phyloP scores from a whole-genome alignment of 768 basidiomycete genomes.

The Agrocybe pediades region DNA sequence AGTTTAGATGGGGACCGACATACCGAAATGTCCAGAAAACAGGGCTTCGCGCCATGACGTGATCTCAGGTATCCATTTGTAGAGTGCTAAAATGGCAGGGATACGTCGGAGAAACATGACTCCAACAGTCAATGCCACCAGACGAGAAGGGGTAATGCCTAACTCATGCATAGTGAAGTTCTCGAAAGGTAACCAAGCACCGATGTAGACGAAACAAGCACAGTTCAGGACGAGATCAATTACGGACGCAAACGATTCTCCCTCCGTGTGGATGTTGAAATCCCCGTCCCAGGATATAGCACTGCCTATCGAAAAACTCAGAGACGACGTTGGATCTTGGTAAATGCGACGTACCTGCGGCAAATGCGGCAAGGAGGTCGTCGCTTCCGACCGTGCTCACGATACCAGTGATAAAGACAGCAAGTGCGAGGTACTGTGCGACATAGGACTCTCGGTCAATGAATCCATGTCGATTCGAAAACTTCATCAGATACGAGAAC shows the following conservation, averaged over 20 bases:
- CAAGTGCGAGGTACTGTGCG: conserved; percentile 77
- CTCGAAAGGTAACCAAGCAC: conserved; percentile 82
- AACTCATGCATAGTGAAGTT: conserved; percentile 56
- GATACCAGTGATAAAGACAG: conserved; percentile 77
- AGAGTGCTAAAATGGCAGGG: conserved; percentile 74
- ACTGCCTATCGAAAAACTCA: conserved; percentile 47
- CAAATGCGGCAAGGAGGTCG: conserved; percentile 89
- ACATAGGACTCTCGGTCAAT: conserved; percentile 72
- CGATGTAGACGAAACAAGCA: conserved; percentile 80
- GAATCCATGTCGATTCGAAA: conserved; percentile 27
- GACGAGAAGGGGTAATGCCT: conserved; percentile 69
- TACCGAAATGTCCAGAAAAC: conserved; percentile 91
- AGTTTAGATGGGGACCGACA: conserved; percentile 10
- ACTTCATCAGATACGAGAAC: conserved; percentile 75
- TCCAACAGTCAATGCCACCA: conserved; percentile 64
- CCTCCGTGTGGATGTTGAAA: conserved; percentile 78
- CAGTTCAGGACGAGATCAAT: conserved; percentile 88
- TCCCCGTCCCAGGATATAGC: conserved; percentile 93
- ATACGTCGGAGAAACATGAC: conserved; percentile 81
- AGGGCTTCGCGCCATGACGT: conserved; percentile 81
- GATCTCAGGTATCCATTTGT: conserved; percentile 88
- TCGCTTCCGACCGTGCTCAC: conserved; percentile 82
- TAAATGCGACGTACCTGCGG: conserved; percentile 51
- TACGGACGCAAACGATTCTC: conserved; percentile 86
- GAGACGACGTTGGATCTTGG: conserved; percentile 11